A percentile compares a stretch with the other conserved stretches of the same genome.
phyloP scores from a whole-genome alignment of 192 early-diverging fungal genomes.

The Podila epicladia region DNA sequence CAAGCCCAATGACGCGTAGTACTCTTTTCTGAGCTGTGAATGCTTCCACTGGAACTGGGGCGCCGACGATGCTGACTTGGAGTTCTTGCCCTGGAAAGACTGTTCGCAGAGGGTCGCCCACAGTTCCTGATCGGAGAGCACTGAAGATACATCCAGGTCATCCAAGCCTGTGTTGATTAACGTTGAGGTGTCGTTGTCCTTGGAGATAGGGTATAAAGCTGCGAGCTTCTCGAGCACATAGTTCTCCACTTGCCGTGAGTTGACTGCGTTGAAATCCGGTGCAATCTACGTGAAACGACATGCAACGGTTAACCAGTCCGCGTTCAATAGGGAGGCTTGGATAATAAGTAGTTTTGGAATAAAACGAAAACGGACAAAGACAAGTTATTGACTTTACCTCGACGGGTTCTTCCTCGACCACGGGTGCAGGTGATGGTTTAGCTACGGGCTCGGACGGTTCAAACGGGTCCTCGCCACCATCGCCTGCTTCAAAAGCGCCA shows the following conservation, averaged over 20 bases:
- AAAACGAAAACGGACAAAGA: background rate
- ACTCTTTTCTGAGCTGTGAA: constrained; percentile 47
- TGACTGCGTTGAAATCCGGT: constrained; percentile 40
- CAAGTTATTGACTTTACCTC: constrained; percentile 15
- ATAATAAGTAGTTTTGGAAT: background rate
- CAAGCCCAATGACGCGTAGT: constrained; percentile 51
- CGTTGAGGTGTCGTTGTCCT: background rate
- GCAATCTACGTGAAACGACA: constrained; percentile 11
- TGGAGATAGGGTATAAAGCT: constrained; percentile 26
- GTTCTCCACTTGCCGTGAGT: constrained; percentile 41
- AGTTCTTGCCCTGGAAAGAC: constrained; percentile 29
- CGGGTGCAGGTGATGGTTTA: background rate
- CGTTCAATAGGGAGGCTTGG: background rate
- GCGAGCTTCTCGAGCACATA: constrained; percentile 37
- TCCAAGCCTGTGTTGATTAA: constrained; percentile 35
- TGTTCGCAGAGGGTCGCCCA: constrained; percentile 37
- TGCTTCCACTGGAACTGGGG: constrained; percentile 57
- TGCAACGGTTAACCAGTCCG: background rate
- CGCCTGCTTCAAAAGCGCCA: constrained; percentile 24
- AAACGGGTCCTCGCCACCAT: constrained; percentile 20
- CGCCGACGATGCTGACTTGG: constrained; percentile 14
- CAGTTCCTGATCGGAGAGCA: constrained; percentile 28
- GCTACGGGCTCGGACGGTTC: background rate
- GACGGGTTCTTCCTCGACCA: constrained; percentile 3
- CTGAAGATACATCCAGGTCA: constrained; percentile 7